Evolutionary conservation across 2,329 filamentous ascomycete species (phyloP), one percentile per base, ranked within the genome.

Genomic region (Pyrenochaeta sp.): DNA sequence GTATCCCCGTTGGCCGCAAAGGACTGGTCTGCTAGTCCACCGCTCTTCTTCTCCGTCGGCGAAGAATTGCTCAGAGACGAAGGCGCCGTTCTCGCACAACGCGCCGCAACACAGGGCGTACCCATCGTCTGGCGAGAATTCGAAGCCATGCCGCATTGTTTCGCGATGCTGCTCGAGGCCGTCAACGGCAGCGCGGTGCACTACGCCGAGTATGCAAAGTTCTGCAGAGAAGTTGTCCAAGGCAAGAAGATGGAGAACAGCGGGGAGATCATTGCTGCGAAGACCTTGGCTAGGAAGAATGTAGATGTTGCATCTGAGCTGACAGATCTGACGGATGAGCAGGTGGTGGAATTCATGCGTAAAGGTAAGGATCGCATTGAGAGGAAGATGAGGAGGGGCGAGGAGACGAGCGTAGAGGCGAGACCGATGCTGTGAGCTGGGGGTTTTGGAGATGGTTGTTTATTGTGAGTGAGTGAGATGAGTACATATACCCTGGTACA

Each of bases 91-190:
- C 63, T 89, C 2, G 87, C 85, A 0, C 69, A 73, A 27, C 77
- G 78, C 26, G 74, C 88, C 8, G 74, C 75, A 11, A 52, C 59
- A 6, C 81, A 87, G 31, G 83, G 81, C 4, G 85, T 86, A 0
- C 62, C 60, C 0, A 81, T 92, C 0, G 76, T 82, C 3, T 87
- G 85, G 59, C 83, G 89, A 64, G 82, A 90, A 70, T 94, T 85
- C 64, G 85, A 91, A 66, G 86, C 83, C 3, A 93, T 93, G 89
- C 88, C 89, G 40, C 89, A 92, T 70, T 84, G 82, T 55, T 93
- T 80, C 53, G 69, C 61, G 0, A 69, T 77, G 69, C 46, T 79
- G 41, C 46, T 78, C 3, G 73, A 74, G n/a, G 43, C 53, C 1
- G 41, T 69, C 3, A 35, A 51, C 3, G 67, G 51, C 0, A 55